These are phyloP conservation scores for Cryptosporidium tyzzeri DNA, from an alignment of 169 alveolate genomes.

Conservation along the genomic window DNA sequence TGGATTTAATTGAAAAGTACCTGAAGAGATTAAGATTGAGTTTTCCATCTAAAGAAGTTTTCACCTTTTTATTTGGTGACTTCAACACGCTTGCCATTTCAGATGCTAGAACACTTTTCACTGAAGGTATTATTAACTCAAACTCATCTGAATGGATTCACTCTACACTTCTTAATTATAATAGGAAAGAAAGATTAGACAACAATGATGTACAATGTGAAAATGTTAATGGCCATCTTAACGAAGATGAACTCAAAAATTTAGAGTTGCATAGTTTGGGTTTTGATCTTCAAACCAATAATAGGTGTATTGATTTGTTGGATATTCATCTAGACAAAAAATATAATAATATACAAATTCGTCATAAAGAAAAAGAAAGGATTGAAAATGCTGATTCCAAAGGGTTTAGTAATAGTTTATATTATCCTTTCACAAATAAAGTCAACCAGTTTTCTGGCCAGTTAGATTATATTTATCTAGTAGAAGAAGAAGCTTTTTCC, in stretches of 20 bases:
- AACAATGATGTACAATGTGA: not conserved
- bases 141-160: slow-evolving; percentile 42
- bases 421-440: slow-evolving; percentile 62
- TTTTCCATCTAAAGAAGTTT: slow-evolving; percentile 9
- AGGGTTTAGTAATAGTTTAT: not conserved
- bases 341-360: not conserved
- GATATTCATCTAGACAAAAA: slow-evolving; percentile 21
- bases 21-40: not conserved
- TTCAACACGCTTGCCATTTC: slow-evolving; percentile 58
- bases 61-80: slow-evolving; percentile 40
- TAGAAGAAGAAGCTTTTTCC: slow-evolving; percentile 9
- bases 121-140: slow-evolving; percentile 10
- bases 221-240: not conserved
- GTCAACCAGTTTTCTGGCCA: slow-evolving; percentile 67
- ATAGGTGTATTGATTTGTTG: slow-evolving; percentile 50
- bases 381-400: slow-evolving; percentile 7
- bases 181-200: not conserved
- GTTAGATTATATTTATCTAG: slow-evolving; percentile 55
- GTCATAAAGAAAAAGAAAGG: not conserved
- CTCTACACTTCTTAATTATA: slow-evolving; percentile 11
- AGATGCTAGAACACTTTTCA: slow-evolving; percentile 49
- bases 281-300: slow-evolving; percentile 12
- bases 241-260: not conserved
- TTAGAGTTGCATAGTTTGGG: not conserved
- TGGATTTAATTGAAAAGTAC: slow-evolving; percentile 31